phyloP scores from a whole-genome alignment of 2,329 filamentous ascomycete species.

The Pseudogymnoascus sp. region DNA sequence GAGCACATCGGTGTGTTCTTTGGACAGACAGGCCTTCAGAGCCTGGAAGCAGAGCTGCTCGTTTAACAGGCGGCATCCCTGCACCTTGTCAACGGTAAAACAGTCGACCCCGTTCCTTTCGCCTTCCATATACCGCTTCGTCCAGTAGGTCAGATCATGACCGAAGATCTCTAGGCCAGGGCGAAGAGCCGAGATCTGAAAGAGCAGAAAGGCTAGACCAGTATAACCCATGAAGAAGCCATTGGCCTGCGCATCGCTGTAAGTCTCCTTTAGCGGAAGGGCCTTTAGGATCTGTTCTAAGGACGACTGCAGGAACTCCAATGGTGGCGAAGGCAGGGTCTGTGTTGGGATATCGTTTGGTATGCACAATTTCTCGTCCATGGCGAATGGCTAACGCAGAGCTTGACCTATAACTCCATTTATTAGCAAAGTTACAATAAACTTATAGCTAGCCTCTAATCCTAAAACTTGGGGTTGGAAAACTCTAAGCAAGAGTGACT shows the following conservation, averaged over 20 bases:
- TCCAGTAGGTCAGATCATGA: not conserved
- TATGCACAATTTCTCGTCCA: not conserved
- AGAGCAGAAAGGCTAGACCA: not conserved
- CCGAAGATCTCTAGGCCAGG: not conserved
- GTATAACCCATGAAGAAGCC: constrained; percentile 1
- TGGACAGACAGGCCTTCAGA: not conserved
- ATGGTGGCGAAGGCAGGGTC: not conserved
- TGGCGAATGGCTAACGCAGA: not conserved
- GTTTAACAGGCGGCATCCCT: not conserved
- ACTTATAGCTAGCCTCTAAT: not conserved
- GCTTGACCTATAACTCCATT: not conserved
- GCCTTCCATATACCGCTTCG: not conserved
- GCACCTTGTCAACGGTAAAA: not conserved
- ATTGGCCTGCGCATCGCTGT: not conserved
- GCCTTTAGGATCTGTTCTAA: not conserved
- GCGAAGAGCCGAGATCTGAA: not conserved
- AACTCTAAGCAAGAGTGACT: not conserved
- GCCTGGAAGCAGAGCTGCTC: not conserved
- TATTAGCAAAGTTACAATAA: not conserved
- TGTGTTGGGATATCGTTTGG: not conserved
- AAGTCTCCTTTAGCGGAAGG: not conserved
- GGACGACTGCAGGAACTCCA: not conserved
- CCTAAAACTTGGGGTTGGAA: not conserved
- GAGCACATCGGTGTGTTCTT: not conserved
- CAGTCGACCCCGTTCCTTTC: not conserved